Base-by-base conservation (phyloP, 768 basidiomycete genomes). In the Boletus sensibilis region DNA sequence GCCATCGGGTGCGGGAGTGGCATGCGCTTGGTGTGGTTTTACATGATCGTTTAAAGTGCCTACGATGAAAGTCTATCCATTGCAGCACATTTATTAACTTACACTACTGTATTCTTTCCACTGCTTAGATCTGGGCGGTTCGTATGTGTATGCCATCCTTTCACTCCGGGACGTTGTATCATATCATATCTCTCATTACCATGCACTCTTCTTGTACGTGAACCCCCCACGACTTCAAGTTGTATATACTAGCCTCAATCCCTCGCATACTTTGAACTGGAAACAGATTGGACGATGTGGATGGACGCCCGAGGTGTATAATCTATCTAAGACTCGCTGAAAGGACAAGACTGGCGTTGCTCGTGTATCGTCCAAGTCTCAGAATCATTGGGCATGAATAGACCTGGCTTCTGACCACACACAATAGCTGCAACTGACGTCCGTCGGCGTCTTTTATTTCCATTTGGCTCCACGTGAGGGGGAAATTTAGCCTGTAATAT, bases 291-390 rank as follows among this genome's bases (percentile, higher is more conserved):
- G 37, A 50, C 23, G 3, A 49, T 47, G 29, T 29, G 13, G 18
- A 27, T 13, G 29, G 21, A 33, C 13, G 13, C 39, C 29, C 21
- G 5, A 5, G 2, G 33, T 20, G 14, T 50, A 21, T 18, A 0
- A 50, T 44, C 11, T 43, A 45, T 56, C 42, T 45, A 56, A 56
- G 55, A 56, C 53, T 21, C 31, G 13, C 18, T 27, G 18, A 33
- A 27, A 31, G 16, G 13, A 56, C 21, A 44, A 52, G n/a, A 14
- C 18, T 12, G 21, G 14, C 11, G 29, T 46, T 21, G 29, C 34
- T 2, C 21, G 47, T 10, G 10, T 6, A 16, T 33, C 23, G 31
- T 4, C 29, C 43, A 48, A 41, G 38, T 31, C n/a, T 31, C 25
- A 43, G 50, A 20, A n/a, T n/a, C n/a, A n/a, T 12, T 18, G 43